Evolutionary conservation across 1,284 basidiomycete species (phyloP), one percentile per base, ranked within the genome.

Genomic region (Cutaneotrichosporon sp.): DNA sequence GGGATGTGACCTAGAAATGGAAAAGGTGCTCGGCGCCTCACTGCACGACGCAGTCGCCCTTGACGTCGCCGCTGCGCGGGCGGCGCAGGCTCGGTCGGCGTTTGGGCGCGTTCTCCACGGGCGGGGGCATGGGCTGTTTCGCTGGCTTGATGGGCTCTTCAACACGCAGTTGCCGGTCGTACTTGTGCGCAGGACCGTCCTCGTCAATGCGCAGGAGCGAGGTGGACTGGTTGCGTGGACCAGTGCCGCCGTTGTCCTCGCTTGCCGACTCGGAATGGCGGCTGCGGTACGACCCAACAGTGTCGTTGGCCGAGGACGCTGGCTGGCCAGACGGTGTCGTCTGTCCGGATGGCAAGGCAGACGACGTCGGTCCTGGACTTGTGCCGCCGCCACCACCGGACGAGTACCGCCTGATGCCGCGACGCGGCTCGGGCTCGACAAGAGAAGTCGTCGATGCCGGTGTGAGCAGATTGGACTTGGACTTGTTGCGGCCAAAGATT

Each of bases 141-240:
- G 13, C 35, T 14, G 34, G 40, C 15, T 9, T 30, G 15, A 30
- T 30, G 30, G 38, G 23, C 30, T 42, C 34, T 10, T 42, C 20
- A 20, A 52, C 45, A 34, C 44, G 44, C 14, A 39, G 33, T 15
- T 40, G 23, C 12, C 45, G 39, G 30, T 42, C 35, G 38, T 50
- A 36, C 38, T 22, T 22, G 10, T 49, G 34, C 8, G 49, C 49
- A 7, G 56, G 56, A 4, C 49, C 57, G 35, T 59, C 57, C 54
- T 59, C 57, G 38, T 59, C 57, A 33, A 59, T 59, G 21, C 57
- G 57, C 22, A 59, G 46, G 14, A 59, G 54, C 9, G 51, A 45
- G 17, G 47, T 50, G 7, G 50, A 52, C 13, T 46, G 52, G 44
- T 51, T 50, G 21, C 51, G 57, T 4, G 48, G 45, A 9, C 30